Evolutionary conservation across 257 asterid genomes (phyloP).

Genomic region (Cordia subcordata): DNA sequence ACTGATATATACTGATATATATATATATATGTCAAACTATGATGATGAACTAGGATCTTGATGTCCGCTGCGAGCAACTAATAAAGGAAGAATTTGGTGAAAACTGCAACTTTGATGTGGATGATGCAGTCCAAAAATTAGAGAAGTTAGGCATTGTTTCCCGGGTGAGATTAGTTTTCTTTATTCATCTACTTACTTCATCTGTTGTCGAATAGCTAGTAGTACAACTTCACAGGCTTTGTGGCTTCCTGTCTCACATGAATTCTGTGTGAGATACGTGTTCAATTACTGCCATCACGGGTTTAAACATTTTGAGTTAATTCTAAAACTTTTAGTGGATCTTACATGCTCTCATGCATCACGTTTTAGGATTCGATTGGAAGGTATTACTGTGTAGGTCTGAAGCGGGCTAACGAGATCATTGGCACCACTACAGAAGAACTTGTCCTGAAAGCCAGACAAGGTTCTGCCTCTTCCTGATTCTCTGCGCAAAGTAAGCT

Average conservation of each 20-base stretch:
- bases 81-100: slow-evolving; percentile 86
- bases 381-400: slow-evolving; percentile 76
- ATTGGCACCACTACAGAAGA: slow-evolving; percentile 96
- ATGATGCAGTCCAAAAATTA: slow-evolving; percentile 83
- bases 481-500: neutral
- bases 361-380: slow-evolving; percentile 1
- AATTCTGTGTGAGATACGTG: no score
- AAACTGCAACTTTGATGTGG: slow-evolving; percentile 84
- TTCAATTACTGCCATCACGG: no score
- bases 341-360: no score
- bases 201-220: no score
- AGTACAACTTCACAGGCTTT: no score
- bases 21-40: neutral
- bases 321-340: no score
- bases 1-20: no score
- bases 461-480: slow-evolving; percentile 42
- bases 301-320: no score
- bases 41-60: slow-evolving; percentile 62
- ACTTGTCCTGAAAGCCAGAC: slow-evolving; percentile 82
- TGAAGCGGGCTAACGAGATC: slow-evolving; percentile 93
- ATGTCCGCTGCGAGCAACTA: slow-evolving; percentile 76
- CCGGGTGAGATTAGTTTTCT: slow-evolving; percentile 52
- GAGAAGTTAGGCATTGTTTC: slow-evolving; percentile 84
- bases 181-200: no score
- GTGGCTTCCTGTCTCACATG: no score